Percentiles rank a stretch among this genome's conserved stretches.
phyloP scores from a whole-genome alignment of 306 rosid genomes.

The Casuarina cunninghamiana region DNA sequence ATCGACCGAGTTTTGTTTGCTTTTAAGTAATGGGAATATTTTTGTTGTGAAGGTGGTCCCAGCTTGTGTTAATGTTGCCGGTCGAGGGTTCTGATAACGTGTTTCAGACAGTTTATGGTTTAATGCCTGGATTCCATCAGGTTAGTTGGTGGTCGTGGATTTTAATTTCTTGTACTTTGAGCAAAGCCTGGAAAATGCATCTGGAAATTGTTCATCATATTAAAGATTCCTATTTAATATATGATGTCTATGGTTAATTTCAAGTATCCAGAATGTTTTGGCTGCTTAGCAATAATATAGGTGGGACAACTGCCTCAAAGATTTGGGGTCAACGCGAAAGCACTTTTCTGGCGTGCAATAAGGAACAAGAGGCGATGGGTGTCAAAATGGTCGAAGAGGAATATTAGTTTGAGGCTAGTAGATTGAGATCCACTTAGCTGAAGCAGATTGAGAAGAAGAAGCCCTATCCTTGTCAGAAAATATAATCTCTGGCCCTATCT shows the following conservation, averaged over 20 bases:
- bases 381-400: neutral
- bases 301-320: neutral
- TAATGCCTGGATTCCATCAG: constrained; percentile 90
- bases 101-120: constrained; percentile 82
- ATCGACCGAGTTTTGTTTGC: constrained; percentile 9
- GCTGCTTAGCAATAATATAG: neutral
- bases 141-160: constrained; percentile 46
- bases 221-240: neutral
- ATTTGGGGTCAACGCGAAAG: neutral
- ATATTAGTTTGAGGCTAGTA: neutral
- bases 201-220: neutral
- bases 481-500: neutral
- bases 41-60: constrained; percentile 75
- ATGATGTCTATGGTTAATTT: neutral
- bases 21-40: constrained; percentile 18
- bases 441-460: neutral
- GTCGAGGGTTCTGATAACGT: constrained; percentile 93
- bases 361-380: neutral
- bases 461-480: neutral
- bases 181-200: neutral
- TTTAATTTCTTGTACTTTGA: neutral
- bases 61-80: constrained; percentile 85
- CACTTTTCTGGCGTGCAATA: constrained; percentile 5
- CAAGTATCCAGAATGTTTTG: neutral
- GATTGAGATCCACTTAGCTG: constrained; percentile 8